Conservation (phyloP, 1,139 yeast species). For the Yamadazyma sp. region DNA sequence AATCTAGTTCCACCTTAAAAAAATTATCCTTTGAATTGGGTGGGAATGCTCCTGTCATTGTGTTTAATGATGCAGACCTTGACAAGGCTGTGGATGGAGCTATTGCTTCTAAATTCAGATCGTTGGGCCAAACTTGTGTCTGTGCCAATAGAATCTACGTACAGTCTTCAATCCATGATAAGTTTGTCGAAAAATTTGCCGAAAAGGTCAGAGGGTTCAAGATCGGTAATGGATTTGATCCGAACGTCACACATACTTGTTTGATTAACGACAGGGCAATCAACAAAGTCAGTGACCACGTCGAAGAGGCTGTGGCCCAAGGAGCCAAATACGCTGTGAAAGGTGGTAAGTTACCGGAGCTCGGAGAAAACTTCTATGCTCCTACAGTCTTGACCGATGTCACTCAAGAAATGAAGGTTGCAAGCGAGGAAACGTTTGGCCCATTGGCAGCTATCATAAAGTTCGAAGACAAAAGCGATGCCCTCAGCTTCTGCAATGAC, state of each 20-base stretch:
- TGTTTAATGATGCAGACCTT: slow-evolving; percentile 49
- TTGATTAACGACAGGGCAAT: slow-evolving; percentile 42
- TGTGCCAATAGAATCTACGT: slow-evolving; percentile 84
- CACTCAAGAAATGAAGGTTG: slow-evolving; percentile 40
- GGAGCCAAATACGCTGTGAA: slow-evolving; percentile 43
- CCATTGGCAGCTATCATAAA: slow-evolving; percentile 46
- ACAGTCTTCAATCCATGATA: slow-evolving; percentile 67
- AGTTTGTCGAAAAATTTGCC: slow-evolving; percentile 39
- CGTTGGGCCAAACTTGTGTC: slow-evolving; percentile 88
- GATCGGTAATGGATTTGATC: slow-evolving; percentile 45
- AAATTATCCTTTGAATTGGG: slow-evolving; percentile 54
- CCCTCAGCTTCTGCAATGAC: slow-evolving; percentile 36
- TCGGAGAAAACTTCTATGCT: slow-evolving; percentile 41
- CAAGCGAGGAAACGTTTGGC: slow-evolving; percentile 48
- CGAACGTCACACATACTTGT: slow-evolving; percentile 47
- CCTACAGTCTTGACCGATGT: slow-evolving; percentile 42
- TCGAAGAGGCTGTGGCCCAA: slow-evolving; percentile 40
- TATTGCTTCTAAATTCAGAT: slow-evolving; percentile 60
- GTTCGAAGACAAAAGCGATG: slow-evolving; percentile 42
- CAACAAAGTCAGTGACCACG: slow-evolving; percentile 39
- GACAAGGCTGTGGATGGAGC: slow-evolving; percentile 49
- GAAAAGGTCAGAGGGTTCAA: slow-evolving; percentile 33
- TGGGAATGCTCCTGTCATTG: slow-evolving; percentile 53
- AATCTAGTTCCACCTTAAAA: slow-evolving; percentile 45
- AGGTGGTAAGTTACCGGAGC: slow-evolving; percentile 41